Percentiles rank a stretch among this genome's conserved stretches.
Evolutionary conservation across 495 filamentous ascomycete genomes (phyloP).

Genomic region (Talaromyces borbonicus): DNA sequence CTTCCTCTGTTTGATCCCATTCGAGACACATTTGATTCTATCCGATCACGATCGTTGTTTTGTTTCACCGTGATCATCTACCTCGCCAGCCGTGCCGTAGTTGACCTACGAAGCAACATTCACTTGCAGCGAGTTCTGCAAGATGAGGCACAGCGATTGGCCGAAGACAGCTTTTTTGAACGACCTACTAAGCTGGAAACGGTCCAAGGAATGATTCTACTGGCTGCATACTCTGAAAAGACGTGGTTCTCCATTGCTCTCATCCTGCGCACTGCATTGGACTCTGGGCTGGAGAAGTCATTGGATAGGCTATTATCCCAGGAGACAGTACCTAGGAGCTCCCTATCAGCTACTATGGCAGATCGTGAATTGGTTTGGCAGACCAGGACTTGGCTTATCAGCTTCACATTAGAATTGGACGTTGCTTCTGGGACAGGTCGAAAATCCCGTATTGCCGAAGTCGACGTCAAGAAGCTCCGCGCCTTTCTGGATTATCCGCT

Average conservation of each 20-base stretch:
- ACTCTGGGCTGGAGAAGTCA: conserved; percentile 34
- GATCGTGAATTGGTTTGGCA: conserved; percentile 35
- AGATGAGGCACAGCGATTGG: conserved; percentile 33
- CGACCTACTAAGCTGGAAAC: conserved; percentile 34
- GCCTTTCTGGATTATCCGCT: conserved; percentile 34
- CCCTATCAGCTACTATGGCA: conserved; percentile 29
- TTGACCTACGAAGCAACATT: conserved; percentile 26
- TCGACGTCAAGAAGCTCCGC: conserved; percentile 28
- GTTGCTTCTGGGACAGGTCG: conserved; percentile 34
- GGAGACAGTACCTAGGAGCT: conserved; percentile 27
- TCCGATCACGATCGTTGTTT: conserved; percentile 32
- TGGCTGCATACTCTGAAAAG: conserved; percentile 36
- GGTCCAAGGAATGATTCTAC: conserved; percentile 34
- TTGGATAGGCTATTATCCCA: conserved; percentile 29
- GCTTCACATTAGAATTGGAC: conserved; percentile 32
- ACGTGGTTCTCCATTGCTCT: conserved; percentile 37
- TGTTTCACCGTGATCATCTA: conserved; percentile 37
- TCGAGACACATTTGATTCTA: conserved; percentile 35
- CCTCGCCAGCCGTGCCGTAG: conserved; percentile 29
- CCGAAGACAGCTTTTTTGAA: conserved; percentile 36
- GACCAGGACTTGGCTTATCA: conserved; percentile 33
- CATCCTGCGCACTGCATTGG: conserved; percentile 32
- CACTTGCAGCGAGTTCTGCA: conserved; percentile 35
- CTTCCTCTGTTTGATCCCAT: conserved; percentile 33
- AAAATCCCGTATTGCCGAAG: conserved; percentile 33